These are phyloP conservation scores for Chernovozyma sophiae-reginae DNA, from an alignment of 1,139 yeast genomes.

Conservation along the genomic window DNA sequence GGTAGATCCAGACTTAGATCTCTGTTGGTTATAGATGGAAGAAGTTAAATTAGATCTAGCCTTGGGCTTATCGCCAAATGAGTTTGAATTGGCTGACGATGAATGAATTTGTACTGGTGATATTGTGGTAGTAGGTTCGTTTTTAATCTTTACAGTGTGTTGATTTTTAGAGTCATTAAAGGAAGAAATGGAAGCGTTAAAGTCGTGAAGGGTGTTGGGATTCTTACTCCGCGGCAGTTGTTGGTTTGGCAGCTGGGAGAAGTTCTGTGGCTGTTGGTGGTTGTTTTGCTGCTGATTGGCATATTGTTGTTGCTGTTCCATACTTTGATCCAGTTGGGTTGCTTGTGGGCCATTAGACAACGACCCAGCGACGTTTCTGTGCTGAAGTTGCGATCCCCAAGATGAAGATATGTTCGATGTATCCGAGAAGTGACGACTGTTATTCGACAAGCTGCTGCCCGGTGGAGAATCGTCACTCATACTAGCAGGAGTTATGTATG, in stretches of 20 bases:
- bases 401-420: constrained; percentile 5
- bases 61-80: neutral
- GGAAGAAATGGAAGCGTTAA: neutral
- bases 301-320: neutral
- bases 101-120: constrained; percentile 11
- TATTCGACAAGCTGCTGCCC: constrained; percentile 2
- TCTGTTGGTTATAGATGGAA: constrained; percentile 20
- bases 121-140: constrained; percentile 13
- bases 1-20: neutral
- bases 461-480: constrained; percentile 26
- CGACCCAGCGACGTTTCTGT: too few relatives aligned
- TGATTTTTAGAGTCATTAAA: constrained; percentile 6
- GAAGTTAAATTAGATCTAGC: constrained; percentile 30
- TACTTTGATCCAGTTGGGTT: neutral
- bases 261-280: neutral
- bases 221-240: neutral
- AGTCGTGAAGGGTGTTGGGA: constrained; percentile 3
- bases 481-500: constrained; percentile 24
- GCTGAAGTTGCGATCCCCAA: constrained; percentile 6
- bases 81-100: neutral
- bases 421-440: constrained; percentile 5
- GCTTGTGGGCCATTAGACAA: too few relatives aligned
- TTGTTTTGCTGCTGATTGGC: neutral
- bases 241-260: neutral
- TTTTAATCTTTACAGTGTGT: constrained; percentile 1